phyloP scores from a whole-genome alignment of 116 monocot species.

The Trichopus zeylanicus region DNA sequence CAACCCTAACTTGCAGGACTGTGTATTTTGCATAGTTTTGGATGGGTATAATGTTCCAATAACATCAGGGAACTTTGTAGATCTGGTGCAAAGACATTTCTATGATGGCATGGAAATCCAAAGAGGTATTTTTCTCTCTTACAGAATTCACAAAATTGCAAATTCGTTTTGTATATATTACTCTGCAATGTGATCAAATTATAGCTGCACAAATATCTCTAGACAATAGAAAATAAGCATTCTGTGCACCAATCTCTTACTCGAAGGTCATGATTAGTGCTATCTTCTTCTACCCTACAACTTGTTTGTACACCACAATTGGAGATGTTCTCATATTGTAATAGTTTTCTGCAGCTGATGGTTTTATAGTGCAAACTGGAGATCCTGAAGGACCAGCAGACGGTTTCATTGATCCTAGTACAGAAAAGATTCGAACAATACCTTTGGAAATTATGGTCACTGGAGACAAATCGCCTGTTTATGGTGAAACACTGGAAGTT shows the following conservation, averaged over 20 bases:
- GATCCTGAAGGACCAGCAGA: conserved; percentile 96
- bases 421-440: conserved; percentile 68
- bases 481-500: conserved; percentile 93
- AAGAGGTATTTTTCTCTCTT: conserved; percentile 42
- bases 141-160: no score
- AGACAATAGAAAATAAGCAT: no score
- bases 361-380: conserved; percentile 97
- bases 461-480: conserved; percentile 78
- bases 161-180: no score
- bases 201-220: no score
- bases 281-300: no score
- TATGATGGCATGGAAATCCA: conserved; percentile 99
- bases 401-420: conserved; percentile 93
- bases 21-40: conserved; percentile 82
- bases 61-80: conserved; percentile 88
- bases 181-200: no score
- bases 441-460: conserved; percentile 81
- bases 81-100: conserved; percentile 87
- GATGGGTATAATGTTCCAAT: conserved; percentile 97
- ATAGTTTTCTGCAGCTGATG: conserved; percentile 83
- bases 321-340: no score
- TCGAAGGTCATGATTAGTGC: no score
- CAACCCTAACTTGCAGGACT: conserved; percentile 80
- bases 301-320: no score
- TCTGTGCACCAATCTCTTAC: no score